These are phyloP conservation scores for Epichloe coenophiala DNA, from an alignment of 2,329 filamentous ascomycete genomes.

Conservation along the genomic window DNA sequence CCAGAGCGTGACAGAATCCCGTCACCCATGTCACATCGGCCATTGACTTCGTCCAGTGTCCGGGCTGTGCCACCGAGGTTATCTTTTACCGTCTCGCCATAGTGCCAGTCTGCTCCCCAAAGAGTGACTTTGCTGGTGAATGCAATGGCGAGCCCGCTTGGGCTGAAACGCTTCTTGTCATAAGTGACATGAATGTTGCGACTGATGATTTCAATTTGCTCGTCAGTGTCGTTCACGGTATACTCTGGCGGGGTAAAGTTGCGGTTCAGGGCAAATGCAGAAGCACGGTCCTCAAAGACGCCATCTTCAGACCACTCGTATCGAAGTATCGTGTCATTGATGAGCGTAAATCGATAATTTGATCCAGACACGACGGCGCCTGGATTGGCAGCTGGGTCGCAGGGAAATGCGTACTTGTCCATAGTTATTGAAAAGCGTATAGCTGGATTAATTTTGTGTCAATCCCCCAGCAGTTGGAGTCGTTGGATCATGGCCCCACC, in stretches of 20 bases:
- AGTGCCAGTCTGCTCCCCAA: constrained; percentile 27
- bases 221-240: constrained; percentile 29
- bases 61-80: constrained; percentile 38
- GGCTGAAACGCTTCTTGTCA: constrained; percentile 40
- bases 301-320: constrained; percentile 49
- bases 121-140: constrained; percentile 22
- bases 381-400: constrained; percentile 1
- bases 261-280: constrained; percentile 44
- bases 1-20: constrained; percentile 38
- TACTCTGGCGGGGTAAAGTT: constrained; percentile 25
- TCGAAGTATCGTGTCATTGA: constrained; percentile 41
- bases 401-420: constrained; percentile 3
- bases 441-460: too few relatives aligned
- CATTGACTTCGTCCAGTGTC: constrained; percentile 40
- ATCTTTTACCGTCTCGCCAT: constrained; percentile 25
- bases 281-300: constrained; percentile 47
- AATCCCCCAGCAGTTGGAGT: too few relatives aligned
- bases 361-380: constrained; percentile 1
- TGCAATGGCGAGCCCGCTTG: constrained; percentile 33
- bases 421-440: background rate
- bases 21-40: constrained; percentile 32
- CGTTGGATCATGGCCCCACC: too few relatives aligned
- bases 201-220: constrained; percentile 40
- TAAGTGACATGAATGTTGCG: constrained; percentile 41
- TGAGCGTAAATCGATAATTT: constrained; percentile 45